These are phyloP conservation scores for Lactarius hatsudake DNA, from an alignment of 768 basidiomycete genomes.

Conservation along the genomic window DNA sequence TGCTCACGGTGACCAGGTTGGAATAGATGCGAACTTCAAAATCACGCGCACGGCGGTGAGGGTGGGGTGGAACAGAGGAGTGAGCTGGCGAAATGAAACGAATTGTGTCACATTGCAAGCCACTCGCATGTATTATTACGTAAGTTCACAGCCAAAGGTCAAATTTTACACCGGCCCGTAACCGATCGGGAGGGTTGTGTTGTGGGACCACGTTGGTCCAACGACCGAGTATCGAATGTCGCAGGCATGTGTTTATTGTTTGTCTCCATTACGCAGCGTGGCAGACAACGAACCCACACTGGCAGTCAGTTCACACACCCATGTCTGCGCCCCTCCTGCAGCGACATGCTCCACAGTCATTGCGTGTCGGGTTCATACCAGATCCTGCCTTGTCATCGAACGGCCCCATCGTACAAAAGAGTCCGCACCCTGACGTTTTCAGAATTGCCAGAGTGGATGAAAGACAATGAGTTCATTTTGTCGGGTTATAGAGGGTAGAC, in stretches of 20 bases:
- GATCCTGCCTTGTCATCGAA: background rate
- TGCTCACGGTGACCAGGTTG: constrained; percentile 12
- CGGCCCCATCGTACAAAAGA: background rate
- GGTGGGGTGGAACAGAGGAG: constrained; percentile 1
- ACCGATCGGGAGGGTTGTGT: too few relatives aligned
- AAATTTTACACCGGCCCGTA: background rate
- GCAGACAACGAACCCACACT: background rate
- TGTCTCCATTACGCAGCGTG: background rate
- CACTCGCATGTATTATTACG: background rate
- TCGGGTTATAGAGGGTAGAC: constrained; percentile 64
- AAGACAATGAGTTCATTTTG: constrained; percentile 71
- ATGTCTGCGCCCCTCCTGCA: constrained; percentile 14
- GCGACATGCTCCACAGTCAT: constrained; percentile 6
- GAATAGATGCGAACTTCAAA: background rate
- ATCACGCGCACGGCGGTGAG: constrained; percentile 19
- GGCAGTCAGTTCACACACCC: background rate
- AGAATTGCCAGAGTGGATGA: constrained; percentile 66
- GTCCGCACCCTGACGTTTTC: constrained; percentile 46
- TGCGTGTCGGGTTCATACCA: background rate
- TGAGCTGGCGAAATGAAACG: constrained; percentile 10
- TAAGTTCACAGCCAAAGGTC: background rate
- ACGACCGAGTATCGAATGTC: background rate
- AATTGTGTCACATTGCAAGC: constrained; percentile 2
- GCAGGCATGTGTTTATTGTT: background rate
- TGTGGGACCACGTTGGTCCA: too few relatives aligned